Evolutionary conservation across 2,329 filamentous ascomycete species (phyloP), one percentile per base, ranked within the genome.

Genomic region (Pseudogymnoascus sp.): DNA sequence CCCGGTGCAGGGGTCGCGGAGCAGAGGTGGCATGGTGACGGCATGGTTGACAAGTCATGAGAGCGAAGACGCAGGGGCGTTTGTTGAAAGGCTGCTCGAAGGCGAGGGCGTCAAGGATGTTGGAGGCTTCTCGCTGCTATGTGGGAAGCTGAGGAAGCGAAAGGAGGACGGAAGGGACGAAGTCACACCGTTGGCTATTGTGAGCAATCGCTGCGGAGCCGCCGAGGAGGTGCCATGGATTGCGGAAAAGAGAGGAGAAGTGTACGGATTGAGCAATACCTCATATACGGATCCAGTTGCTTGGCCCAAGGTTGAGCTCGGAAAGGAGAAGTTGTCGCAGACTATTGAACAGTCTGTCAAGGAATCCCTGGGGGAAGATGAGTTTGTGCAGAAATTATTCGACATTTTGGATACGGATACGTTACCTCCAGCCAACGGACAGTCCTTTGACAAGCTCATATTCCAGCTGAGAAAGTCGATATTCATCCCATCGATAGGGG

Each of bases 41-140:
- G 80, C 83, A 0, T 88, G 85, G 85, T 74, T 87, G 47, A 79
- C 78, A 2, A 79, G 78, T 21, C 74, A 79, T 10, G 75, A 78
- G 1, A 74, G 77, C n/a, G 78, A 83, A 69, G 74, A 75, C 15
- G 77, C 83, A 1, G 73, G 76, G 33, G 73, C 80, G 2, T 85
- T 83, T 68, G 82, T 86, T 15, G 70, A 78, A 62, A 75, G 76
- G 9, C 76, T 87, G 68, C 78, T 87, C 60, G 77, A 79, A 42
- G 79, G 79, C 28, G 71, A 72, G 23, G 78, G 82, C 9, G 80
- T 86, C 21, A 82, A 82, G 69, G 84, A 83, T 60, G 83, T 88
- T 15, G 86, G 86, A 6, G 86, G 86, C 0, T 88, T 88, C 71
- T 87, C 83, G 23, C 80, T 89, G 70, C 78, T 87, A n/a, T 87